phyloP scores from a whole-genome alignment of 345 rosid species.

The Eucalyptus polyanthemos region DNA sequence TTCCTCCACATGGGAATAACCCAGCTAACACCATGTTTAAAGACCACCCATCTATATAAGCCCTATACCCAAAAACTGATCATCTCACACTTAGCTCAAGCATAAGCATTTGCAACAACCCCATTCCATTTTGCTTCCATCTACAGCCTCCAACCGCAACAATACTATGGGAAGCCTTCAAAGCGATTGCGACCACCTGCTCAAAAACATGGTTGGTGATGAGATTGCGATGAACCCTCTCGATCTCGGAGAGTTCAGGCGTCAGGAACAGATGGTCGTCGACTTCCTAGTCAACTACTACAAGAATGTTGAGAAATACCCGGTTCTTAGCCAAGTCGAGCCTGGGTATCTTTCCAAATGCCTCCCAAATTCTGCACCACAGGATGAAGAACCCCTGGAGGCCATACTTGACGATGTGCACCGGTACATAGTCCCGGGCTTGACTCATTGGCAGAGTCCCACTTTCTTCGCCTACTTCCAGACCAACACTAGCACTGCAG shows the following conservation, averaged over 20 bases:
- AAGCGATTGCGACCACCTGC: background rate
- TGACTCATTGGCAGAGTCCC: constrained; percentile 41
- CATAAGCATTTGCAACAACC: background rate
- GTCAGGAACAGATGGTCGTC: constrained; percentile 26
- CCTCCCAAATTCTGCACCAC: constrained; percentile 18
- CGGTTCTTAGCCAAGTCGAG: constrained; percentile 20
- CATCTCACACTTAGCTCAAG: background rate
- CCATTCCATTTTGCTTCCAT: background rate
- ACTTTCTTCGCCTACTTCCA: constrained; percentile 27
- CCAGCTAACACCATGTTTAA: background rate
- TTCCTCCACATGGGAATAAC: background rate
- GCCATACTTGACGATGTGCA: constrained; percentile 15
- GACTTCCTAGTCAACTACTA: constrained; percentile 32
- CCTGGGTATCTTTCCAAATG: constrained; percentile 19
- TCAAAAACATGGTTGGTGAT: background rate
- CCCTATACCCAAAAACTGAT: background rate
- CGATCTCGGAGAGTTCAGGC: constrained; percentile 21
- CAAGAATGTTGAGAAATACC: constrained; percentile 14
- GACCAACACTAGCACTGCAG: constrained; percentile 7
- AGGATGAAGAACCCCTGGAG: constrained; percentile 12
- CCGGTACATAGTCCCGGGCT: constrained; percentile 17
- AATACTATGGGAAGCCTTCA: background rate
- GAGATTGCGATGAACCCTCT: constrained; percentile 1
- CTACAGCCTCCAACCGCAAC: background rate
- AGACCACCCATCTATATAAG: background rate